phyloP scores from a whole-genome alignment of 140 eudicot species.

The Senecio squalidus region DNA sequence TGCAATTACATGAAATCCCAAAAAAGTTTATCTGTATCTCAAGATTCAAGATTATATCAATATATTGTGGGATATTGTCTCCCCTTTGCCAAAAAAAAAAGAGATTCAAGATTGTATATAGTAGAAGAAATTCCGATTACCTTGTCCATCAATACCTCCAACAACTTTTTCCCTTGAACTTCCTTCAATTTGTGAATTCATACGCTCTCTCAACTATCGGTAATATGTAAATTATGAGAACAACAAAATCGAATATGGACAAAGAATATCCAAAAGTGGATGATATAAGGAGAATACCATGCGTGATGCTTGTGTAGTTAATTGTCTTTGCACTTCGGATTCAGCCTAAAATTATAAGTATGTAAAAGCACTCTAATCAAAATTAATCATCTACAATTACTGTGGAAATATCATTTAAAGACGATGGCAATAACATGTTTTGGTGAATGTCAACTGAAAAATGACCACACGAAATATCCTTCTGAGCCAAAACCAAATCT shows the following conservation, averaged over 20 bases:
- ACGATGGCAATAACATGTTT: no score
- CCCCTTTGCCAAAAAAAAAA: no score
- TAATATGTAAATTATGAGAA: not conserved
- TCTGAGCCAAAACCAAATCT: no score
- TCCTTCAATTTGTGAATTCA: slow-evolving; percentile 40
- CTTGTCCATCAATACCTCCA: slow-evolving; percentile 33
- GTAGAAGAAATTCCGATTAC: slow-evolving; percentile 19
- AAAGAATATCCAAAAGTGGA: not conserved
- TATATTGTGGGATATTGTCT: no score
- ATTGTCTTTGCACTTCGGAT: slow-evolving; percentile 44
- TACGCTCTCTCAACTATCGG: slow-evolving; percentile 35
- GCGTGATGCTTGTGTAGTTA: slow-evolving; percentile 43
- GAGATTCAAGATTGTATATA: slow-evolving; percentile 7
- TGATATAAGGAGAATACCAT: slow-evolving; percentile 12
- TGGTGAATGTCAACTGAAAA: no score
- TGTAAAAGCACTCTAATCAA: no score
- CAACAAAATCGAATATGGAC: not conserved
- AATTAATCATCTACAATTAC: no score
- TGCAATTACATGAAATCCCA: slow-evolving; percentile 4
- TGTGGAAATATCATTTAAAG: no score
- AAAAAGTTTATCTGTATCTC: not conserved
- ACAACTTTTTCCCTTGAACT: slow-evolving; percentile 25
- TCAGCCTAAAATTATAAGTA: slow-evolving; percentile 42
- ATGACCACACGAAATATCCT: no score
- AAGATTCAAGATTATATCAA: no score